Percentiles rank a stretch among this genome's conserved stretches.
phyloP scores from a whole-genome alignment of 208 protist species.

The Angomonas desouzai region DNA sequence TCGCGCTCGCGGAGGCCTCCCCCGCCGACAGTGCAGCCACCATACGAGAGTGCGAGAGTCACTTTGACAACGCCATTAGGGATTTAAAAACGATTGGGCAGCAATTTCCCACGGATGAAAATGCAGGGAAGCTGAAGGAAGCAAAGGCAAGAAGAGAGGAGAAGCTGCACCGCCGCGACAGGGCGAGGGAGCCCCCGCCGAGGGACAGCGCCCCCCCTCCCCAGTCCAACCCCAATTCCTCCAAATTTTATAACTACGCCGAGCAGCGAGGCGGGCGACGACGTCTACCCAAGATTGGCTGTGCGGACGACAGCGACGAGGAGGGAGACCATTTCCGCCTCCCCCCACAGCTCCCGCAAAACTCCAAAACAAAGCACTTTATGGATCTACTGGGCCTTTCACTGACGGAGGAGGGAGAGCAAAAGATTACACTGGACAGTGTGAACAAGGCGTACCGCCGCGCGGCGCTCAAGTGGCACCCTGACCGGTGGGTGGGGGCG shows the following conservation, averaged over 20 bases:
- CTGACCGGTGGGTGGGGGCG: constrained; percentile 72
- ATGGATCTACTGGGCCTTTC: constrained; percentile 30
- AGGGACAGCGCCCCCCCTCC: too few species aligned
- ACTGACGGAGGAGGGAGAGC: constrained; percentile 24
- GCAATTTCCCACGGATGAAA: constrained; percentile 33
- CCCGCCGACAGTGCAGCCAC: constrained; percentile 12
- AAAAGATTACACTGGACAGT: constrained; percentile 15
- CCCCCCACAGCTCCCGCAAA: not conserved
- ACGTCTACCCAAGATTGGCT: not conserved
- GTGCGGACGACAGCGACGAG: constrained; percentile 9
- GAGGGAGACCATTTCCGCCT: not conserved
- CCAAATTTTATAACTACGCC: constrained; percentile 12
- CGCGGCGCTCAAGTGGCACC: constrained; percentile 82
- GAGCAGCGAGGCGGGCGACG: not conserved
- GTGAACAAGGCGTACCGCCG: constrained; percentile 84
- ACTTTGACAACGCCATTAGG: constrained; percentile 49
- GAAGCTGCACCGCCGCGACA: not conserved
- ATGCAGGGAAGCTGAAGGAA: constrained; percentile 21
- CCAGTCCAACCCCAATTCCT: not conserved
- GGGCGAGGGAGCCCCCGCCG: too few species aligned
- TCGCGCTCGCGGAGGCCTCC: not conserved
- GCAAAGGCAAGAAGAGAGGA: not conserved
- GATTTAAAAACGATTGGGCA: constrained; percentile 47
- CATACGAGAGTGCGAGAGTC: constrained; percentile 19
- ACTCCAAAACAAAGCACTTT: constrained; percentile 10